These are phyloP conservation scores for Fusarium sp. DNA, from an alignment of 2,329 filamentous ascomycete species.

Conservation along the genomic window DNA sequence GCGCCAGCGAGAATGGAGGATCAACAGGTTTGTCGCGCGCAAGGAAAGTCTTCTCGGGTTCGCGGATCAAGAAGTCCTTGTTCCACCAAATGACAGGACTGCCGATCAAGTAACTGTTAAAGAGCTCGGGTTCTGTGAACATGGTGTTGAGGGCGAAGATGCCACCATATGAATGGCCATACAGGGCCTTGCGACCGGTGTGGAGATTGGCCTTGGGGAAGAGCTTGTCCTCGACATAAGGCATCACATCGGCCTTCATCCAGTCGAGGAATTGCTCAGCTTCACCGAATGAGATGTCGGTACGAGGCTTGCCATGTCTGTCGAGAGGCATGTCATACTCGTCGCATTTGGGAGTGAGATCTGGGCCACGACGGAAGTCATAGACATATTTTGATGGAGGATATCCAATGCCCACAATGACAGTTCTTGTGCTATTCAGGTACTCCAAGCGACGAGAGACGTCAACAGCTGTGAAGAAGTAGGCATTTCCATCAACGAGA, in stretches of 20 bases:
- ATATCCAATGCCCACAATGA: slow-evolving; percentile 51
- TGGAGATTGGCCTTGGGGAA: slow-evolving; percentile 47
- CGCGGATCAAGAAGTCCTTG: slow-evolving; percentile 52
- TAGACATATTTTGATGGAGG: slow-evolving; percentile 47
- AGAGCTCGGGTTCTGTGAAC: slow-evolving; percentile 54
- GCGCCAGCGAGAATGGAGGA: slow-evolving; percentile 48
- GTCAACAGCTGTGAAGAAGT: slow-evolving; percentile 51
- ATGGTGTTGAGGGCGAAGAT: slow-evolving; percentile 60
- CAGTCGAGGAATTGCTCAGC: slow-evolving; percentile 59
- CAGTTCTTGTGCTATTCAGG: slow-evolving; percentile 41
- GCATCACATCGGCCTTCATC: slow-evolving; percentile 54
- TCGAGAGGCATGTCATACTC: slow-evolving; percentile 45
- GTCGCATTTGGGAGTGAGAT: slow-evolving; percentile 47
- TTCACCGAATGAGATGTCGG: slow-evolving; percentile 51
- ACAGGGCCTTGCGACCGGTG: slow-evolving; percentile 56
- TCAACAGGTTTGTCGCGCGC: slow-evolving; percentile 9
- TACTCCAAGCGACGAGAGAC: slow-evolving; percentile 44
- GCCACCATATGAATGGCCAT: slow-evolving; percentile 62
- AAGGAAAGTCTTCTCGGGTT: slow-evolving; percentile 47
- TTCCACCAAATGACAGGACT: slow-evolving; percentile 63
- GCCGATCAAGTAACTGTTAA: slow-evolving; percentile 57
- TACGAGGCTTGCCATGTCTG: slow-evolving; percentile 40
- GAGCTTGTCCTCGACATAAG: slow-evolving; percentile 45
- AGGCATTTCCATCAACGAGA: slow-evolving; percentile 51
- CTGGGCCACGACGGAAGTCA: slow-evolving; percentile 45